Evolutionary conservation across 2,329 filamentous ascomycete genomes (phyloP).

Genomic region (Xylariaceae sp.): DNA sequence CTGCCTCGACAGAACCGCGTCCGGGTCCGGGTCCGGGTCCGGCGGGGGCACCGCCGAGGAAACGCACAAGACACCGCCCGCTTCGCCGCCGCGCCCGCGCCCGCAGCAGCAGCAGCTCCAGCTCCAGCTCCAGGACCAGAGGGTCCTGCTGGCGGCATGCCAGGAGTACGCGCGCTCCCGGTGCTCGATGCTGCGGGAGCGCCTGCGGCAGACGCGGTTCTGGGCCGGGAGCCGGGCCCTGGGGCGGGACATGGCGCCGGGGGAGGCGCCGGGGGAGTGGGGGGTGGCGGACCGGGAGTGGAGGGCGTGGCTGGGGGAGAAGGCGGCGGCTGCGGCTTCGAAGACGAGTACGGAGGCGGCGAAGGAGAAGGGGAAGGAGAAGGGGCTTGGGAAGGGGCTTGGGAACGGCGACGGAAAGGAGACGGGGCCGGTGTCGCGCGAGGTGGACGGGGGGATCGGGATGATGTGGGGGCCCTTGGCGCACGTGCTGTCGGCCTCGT

Average conservation of each 20-base stretch:
- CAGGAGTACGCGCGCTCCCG: conserved; percentile 20
- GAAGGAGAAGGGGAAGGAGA: no score
- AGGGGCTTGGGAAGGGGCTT: no score
- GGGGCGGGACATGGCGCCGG: conserved; percentile 16
- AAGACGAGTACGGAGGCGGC: no score
- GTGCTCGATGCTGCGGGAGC: conserved; percentile 19
- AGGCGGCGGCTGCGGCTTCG: conserved; percentile 5
- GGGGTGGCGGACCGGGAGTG: conserved; percentile 19
- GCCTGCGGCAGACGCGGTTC: conserved; percentile 19
- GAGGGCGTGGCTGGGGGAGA: conserved; percentile 21
- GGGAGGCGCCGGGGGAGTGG: conserved; percentile 21
- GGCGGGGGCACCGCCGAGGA: no score
- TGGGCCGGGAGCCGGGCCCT: conserved; percentile 13
- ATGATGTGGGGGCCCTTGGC: conserved; percentile 21
- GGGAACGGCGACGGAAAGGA: no score
- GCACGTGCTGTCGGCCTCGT: conserved; percentile 18
- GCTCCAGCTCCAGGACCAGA: conserved; percentile 5
- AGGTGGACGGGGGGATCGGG: conserved; percentile 8
- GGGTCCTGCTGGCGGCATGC: conserved; percentile 20
- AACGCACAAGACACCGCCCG: no score
- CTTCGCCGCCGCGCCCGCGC: no score
- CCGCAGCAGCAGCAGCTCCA: neutral
- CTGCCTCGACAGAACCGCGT: no score
- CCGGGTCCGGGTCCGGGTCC: no score
- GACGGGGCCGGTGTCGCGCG: neutral